These are phyloP conservation scores for Gastrodia elata DNA, from an alignment of 106 monocot species.

Conservation along the genomic window DNA sequence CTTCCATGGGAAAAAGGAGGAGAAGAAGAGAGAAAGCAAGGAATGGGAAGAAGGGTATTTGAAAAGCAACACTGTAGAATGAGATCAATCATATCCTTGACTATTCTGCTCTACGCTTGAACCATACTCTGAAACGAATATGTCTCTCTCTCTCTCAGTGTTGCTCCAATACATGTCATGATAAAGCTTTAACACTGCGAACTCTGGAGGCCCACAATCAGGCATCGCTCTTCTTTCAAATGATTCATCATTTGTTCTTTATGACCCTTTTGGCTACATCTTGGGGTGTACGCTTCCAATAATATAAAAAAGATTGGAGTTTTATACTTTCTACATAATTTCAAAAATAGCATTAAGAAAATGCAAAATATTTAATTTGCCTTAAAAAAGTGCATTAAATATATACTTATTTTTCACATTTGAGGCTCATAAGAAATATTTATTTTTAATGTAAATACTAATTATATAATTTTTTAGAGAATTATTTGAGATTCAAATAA, in stretches of 20 bases:
- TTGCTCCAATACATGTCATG: not conserved
- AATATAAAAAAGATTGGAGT: too few species aligned
- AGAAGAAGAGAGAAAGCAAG: not conserved
- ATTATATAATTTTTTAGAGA: too few species aligned
- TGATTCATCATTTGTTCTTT: constrained; percentile 6
- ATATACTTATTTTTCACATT: too few species aligned
- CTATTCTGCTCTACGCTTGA: not conserved
- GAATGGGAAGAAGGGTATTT: not conserved
- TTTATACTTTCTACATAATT: too few species aligned
- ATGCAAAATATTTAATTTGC: too few species aligned
- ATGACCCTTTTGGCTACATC: not conserved
- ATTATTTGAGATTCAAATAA: too few species aligned
- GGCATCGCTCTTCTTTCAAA: not conserved
- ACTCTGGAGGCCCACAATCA: not conserved
- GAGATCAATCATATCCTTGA: not conserved
- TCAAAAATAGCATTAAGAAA: too few species aligned
- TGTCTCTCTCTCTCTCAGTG: not conserved
- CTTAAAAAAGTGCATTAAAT: too few species aligned
- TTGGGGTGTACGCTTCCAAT: too few species aligned
- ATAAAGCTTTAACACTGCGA: not conserved
- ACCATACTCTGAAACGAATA: constrained; percentile 2
- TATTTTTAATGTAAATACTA: too few species aligned
- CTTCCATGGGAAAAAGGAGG: constrained; percentile 16
- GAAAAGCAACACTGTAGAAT: not conserved
- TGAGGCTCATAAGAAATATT: too few species aligned